These are phyloP conservation scores for Climacium dendroides DNA, from an alignment of 225 moss, liverwort and hornwort genomes.

Conservation along the genomic window DNA sequence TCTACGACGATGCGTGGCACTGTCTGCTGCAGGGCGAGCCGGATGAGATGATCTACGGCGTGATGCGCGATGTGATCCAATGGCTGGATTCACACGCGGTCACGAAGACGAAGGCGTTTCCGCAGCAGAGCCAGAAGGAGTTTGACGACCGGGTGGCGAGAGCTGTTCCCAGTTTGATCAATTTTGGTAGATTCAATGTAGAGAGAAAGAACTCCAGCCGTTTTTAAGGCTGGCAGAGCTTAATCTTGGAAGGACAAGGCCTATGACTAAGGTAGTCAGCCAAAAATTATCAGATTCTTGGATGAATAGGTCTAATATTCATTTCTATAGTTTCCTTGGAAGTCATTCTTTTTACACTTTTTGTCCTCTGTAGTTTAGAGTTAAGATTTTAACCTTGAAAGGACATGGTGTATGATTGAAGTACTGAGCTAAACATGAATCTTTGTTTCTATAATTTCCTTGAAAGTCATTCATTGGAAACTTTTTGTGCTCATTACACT, in stretches of 20 bases:
- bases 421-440: not conserved
- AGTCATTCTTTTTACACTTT: not conserved
- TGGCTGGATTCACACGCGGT: conserved; percentile 51
- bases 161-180: conserved; percentile 27
- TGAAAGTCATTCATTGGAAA: not conserved
- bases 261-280: not conserved
- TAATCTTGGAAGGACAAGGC: not conserved
- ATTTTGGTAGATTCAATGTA: conserved; percentile 16
- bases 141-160: conserved; percentile 5
- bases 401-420: not conserved
- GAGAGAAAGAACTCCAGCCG: not conserved
- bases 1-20: conserved; percentile 74
- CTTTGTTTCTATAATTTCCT: too few relatives aligned
- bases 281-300: not conserved
- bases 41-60: conserved; percentile 43
- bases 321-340: not conserved
- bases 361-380: not conserved
- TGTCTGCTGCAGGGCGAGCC: conserved; percentile 71
- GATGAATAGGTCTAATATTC: not conserved
- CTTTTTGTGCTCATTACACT: not conserved
- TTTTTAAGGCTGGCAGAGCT: not conserved
- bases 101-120: not conserved
- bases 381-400: not conserved
- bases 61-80: conserved; percentile 51
- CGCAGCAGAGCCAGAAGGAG: not conserved